phyloP scores from a whole-genome alignment of 2,329 filamentous ascomycete species.

The Bimuria novae-zelandiae region DNA sequence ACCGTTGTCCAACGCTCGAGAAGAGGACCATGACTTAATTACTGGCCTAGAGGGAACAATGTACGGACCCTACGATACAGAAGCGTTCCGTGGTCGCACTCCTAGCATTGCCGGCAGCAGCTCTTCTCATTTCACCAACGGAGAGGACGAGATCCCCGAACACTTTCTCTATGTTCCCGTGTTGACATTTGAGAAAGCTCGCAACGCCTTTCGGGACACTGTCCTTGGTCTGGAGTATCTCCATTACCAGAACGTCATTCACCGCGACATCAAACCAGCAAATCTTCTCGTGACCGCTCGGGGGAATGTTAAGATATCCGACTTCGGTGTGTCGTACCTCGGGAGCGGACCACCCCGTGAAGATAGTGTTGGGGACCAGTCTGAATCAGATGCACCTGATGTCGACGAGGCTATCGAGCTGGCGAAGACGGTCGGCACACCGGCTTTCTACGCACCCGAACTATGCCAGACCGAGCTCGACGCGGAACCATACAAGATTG shows the following conservation, averaged over 20 bases:
- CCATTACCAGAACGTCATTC: conserved; percentile 58
- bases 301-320: conserved; percentile 92
- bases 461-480: conserved; percentile 85
- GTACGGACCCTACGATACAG: conserved; percentile 71
- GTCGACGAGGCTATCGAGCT: conserved; percentile 92
- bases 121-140: conserved; percentile 57
- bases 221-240: conserved; percentile 92
- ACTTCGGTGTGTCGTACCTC: conserved; percentile 98
- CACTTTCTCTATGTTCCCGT: conserved; percentile 93
- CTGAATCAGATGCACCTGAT: conserved; percentile 82
- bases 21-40: conserved; percentile 16
- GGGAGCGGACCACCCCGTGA: conserved; percentile 85
- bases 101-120: conserved; percentile 81
- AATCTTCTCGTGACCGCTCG: conserved; percentile 87
- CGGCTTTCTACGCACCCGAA: conserved; percentile 96
- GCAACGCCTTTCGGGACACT: conserved; percentile 87
- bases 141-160: conserved; percentile 69
- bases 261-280: conserved; percentile 63
- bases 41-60: conserved; percentile 76
- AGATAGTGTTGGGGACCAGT: conserved; percentile 71
- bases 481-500: conserved; percentile 72
- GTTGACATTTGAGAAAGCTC: conserved; percentile 82
- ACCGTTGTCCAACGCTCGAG: conserved; percentile 21
- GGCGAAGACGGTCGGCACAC: conserved; percentile 97
- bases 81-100: conserved; percentile 66